Base-by-base conservation (phyloP, 2,329 filamentous ascomycete species). In the Curvularia sp. region DNA sequence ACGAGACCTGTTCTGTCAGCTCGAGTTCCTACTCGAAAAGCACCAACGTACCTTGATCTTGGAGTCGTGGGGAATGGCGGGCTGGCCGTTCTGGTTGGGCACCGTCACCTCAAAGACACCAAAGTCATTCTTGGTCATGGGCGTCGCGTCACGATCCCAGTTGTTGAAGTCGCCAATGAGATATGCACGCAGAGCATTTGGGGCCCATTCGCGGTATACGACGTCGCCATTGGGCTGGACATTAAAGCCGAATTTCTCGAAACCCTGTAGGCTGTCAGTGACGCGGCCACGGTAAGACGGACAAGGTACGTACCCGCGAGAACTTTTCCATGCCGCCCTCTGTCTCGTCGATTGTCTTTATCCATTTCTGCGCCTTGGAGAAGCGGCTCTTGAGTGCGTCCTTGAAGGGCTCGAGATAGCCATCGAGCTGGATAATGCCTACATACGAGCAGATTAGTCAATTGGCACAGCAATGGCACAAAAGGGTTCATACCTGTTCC, bases 81-180 rank as follows among this genome's bases (percentile, higher is more conserved):
- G 84, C 61, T 90, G 81, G 33, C 93, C 93, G 72, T 92, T 79
- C 57, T 85, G 86, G 47, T 90, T 86, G 10, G 91, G 90, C 8
- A 99, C 69, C 1, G 82, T 86, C 52, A 97, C 88, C 73, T 96
- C 90, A 81, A 94, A 99, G 28, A 96, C 89, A 4, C 95, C 95
- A 75, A 87, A 98, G 41, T 84, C 78, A 72, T 96, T 86, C 80
- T 91, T 95, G 72, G 86, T 90, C 95, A 99, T 97, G 51, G 89
- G 88, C 68, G 95, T 91, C 24, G 92, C 87, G 62, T 88, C 86
- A 70, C 89, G 84, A 76, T 96, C 88, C 95, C 95, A 99, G 67
- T 86, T 86, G 79, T 99, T 99, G 83, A 98, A 99, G 69, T 98
- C 95, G 61, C 95, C 95, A 68, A 96, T 89, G 52, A 99, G 85